These are phyloP conservation scores for Diospyros kaki DNA, from an alignment of 148 eudicot genomes.

Conservation along the genomic window DNA sequence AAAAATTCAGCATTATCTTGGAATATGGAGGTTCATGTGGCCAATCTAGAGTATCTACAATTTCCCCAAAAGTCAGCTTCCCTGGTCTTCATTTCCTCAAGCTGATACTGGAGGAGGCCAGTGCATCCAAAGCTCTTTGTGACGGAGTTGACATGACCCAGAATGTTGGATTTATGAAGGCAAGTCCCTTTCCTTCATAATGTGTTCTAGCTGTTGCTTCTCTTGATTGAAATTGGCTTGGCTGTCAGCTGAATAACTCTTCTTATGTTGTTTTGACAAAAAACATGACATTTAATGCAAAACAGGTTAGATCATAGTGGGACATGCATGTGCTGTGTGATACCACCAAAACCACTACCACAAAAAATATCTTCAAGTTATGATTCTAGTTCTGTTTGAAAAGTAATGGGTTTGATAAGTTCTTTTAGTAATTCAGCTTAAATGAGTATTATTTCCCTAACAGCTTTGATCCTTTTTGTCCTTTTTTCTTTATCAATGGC, in stretches of 20 bases:
- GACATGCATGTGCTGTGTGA: neutral
- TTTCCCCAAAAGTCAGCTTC: constrained; percentile 26
- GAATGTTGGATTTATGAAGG: constrained; percentile 23
- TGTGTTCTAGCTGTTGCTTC: neutral
- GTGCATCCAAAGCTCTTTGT: constrained; percentile 45
- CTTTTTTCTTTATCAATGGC: too few relatives aligned
- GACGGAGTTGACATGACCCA: constrained; percentile 36
- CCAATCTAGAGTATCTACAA: constrained; percentile 41
- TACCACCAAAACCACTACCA: neutral
- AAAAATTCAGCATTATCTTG: constrained; percentile 47
- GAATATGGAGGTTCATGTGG: constrained; percentile 59
- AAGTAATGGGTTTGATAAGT: neutral
- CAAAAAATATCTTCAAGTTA: neutral
- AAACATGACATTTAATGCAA: neutral
- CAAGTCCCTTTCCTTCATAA: constrained; percentile 23
- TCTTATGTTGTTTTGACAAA: neutral
- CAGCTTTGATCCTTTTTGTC: too few relatives aligned
- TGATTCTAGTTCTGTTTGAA: neutral
- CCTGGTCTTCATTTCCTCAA: constrained; percentile 50
- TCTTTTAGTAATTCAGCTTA: too few relatives aligned
- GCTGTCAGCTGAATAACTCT: neutral
- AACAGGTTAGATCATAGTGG: neutral
- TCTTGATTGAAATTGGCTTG: constrained; percentile 4
- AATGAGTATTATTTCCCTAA: too few relatives aligned
- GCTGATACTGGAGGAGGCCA: constrained; percentile 38